Conservation (phyloP, 495 filamentous ascomycete species). For the Xylaria palmicola region DNA sequence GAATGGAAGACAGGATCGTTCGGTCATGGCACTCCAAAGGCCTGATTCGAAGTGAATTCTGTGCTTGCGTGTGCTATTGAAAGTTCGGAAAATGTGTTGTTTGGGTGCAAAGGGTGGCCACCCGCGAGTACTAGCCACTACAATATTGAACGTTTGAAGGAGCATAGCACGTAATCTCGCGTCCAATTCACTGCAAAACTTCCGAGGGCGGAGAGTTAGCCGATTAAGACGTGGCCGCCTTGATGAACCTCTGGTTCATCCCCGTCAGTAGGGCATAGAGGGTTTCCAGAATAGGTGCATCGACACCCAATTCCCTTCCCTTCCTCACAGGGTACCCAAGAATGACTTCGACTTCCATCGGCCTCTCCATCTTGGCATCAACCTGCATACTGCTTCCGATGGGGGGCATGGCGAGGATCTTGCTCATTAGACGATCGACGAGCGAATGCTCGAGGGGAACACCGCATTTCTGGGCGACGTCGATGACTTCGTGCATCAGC, state of each 20-base stretch:
- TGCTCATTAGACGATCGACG: conserved; percentile 41
- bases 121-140: conserved; percentile 51
- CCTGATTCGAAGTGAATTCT: conserved; percentile 46
- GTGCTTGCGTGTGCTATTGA: conserved; percentile 44
- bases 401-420: conserved; percentile 41
- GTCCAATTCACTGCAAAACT: conserved; percentile 21
- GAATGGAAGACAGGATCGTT: conserved; percentile 36
- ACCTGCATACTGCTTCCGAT: conserved; percentile 57
- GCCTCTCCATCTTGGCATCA: conserved; percentile 48
- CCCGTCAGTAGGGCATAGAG: conserved; percentile 45
- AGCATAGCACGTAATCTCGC: conserved; percentile 31
- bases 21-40: no score
- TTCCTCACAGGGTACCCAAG: conserved; percentile 52
- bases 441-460: conserved; percentile 42
- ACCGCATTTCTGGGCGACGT: conserved; percentile 43
- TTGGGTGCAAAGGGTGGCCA: conserved; percentile 62
- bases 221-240: background rate
- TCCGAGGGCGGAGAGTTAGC: background rate
- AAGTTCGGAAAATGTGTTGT: conserved; percentile 51
- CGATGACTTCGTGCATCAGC: conserved; percentile 52
- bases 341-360: conserved; percentile 58
- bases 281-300: conserved; percentile 47
- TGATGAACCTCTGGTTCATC: conserved; percentile 33
- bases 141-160: conserved; percentile 53
- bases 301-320: conserved; percentile 48